Evolutionary conservation across 768 basidiomycete genomes (phyloP).

Genomic region (Leccinum arenicola): DNA sequence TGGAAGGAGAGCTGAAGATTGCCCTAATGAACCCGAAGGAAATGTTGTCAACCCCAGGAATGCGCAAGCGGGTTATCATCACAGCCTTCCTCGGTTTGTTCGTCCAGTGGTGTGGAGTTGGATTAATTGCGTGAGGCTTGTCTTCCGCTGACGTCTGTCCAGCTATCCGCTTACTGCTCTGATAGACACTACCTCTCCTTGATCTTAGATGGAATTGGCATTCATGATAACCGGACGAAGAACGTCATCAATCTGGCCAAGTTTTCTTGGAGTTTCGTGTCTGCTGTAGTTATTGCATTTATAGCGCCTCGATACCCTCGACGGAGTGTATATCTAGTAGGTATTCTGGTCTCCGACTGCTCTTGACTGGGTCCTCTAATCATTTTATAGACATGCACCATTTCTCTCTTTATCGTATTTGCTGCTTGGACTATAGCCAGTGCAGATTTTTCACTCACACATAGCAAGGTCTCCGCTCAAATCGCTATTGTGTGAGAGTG

Average conservation of each 20-base stretch:
- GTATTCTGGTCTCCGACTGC: background rate
- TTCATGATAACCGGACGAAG: constrained; percentile 17
- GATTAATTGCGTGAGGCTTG: constrained; percentile 8
- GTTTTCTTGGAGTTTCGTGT: constrained; percentile 8
- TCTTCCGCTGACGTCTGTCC: background rate
- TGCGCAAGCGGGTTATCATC: constrained; percentile 17
- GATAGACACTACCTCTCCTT: constrained; percentile 12
- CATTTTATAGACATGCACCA: constrained; percentile 1
- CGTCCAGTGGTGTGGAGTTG: constrained; percentile 11
- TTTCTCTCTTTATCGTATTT: constrained; percentile 16
- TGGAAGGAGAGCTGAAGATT: constrained; percentile 31
- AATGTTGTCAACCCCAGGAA: constrained; percentile 6
- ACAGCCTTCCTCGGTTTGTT: constrained; percentile 10
- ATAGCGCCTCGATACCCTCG: constrained; percentile 9
- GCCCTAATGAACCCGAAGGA: background rate
- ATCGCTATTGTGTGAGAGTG: constrained; percentile 10
- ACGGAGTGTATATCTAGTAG: background rate
- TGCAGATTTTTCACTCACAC: constrained; percentile 11
- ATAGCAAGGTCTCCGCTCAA: constrained; percentile 1
- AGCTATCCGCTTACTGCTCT: background rate
- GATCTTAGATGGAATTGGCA: constrained; percentile 14
- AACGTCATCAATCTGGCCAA: constrained; percentile 12
- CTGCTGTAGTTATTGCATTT: background rate
- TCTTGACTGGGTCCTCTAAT: background rate
- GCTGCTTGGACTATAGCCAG: constrained; percentile 17